Percentiles rank a stretch among this genome's conserved stretches.
phyloP scores from a whole-genome alignment of 192 early-diverging fungal genomes.

The Helicostylum pulchrum region DNA sequence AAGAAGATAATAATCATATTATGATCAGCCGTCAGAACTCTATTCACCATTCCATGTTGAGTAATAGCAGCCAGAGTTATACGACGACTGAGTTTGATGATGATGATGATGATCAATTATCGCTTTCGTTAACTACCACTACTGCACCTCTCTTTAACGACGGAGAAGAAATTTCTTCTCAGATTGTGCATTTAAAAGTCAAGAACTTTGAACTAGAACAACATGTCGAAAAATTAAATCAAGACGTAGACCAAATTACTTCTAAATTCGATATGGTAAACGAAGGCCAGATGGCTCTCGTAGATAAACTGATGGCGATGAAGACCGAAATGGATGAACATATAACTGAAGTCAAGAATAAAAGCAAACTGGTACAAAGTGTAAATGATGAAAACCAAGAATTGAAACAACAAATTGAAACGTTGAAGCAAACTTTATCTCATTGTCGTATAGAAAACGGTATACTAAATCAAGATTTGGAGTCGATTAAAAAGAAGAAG shows the following conservation, averaged over 20 bases:
- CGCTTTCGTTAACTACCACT: no score
- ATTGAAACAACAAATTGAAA: conserved; percentile 24
- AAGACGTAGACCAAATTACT: conserved; percentile 26
- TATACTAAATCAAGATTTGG: not conserved
- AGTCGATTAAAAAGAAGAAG: not conserved
- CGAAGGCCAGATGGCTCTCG: conserved; percentile 29
- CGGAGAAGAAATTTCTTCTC: conserved; percentile 1
- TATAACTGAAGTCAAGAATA: conserved; percentile 11
- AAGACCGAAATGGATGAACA: conserved; percentile 26
- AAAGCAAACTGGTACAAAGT: conserved; percentile 6
- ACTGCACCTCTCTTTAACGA: no score
- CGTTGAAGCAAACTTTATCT: not conserved
- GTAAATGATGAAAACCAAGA: conserved; percentile 29
- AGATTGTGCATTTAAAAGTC: conserved; percentile 29
- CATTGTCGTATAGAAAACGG: not conserved
- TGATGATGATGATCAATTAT: no score
- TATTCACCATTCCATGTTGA: no score
- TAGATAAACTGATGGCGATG: conserved; percentile 31
- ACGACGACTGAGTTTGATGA: no score
- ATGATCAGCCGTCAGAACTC: no score
- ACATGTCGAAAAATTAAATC: conserved; percentile 20
- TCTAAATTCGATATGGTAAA: conserved; percentile 29
- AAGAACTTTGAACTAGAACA: conserved; percentile 35
- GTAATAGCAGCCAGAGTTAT: no score
- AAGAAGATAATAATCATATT: no score